A percentile compares a stretch with the other conserved stretches of the same genome.
Evolutionary conservation across 2,329 filamentous ascomycete genomes (phyloP).

Genomic region (Knufia petricola): DNA sequence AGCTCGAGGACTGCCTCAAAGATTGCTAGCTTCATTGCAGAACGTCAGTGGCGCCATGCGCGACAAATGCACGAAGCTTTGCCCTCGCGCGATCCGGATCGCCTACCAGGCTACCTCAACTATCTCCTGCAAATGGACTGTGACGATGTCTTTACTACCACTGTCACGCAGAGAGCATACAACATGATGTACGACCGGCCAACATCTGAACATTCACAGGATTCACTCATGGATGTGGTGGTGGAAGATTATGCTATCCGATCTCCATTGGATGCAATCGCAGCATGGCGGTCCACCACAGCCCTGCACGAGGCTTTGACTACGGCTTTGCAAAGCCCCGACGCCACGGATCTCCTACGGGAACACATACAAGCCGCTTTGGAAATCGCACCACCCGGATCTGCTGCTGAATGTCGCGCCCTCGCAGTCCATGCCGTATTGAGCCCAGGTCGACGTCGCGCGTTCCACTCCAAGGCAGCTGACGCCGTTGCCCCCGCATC

Average conservation of each 20-base stretch:
- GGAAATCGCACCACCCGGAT: constrained; percentile 66
- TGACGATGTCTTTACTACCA: constrained; percentile 68
- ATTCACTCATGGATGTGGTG: constrained; percentile 69
- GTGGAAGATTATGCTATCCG: constrained; percentile 77
- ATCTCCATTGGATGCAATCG: constrained; percentile 79
- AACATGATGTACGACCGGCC: constrained; percentile 82
- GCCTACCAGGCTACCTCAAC: constrained; percentile 66
- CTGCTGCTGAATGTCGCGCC: constrained; percentile 54
- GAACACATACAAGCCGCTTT: constrained; percentile 58
- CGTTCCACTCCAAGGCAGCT: constrained; percentile 28
- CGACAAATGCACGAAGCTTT: constrained; percentile 49
- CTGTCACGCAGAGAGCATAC: constrained; percentile 73
- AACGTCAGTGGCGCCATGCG: constrained; percentile 72
- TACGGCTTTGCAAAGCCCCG: constrained; percentile 45
- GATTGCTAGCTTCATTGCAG: constrained; percentile 63
- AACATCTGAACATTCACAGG: constrained; percentile 54
- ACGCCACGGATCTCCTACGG: constrained; percentile 37
- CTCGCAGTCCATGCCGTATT: constrained; percentile 51
- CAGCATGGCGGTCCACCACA: constrained; percentile 80
- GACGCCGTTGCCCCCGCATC: constrained; percentile 40
- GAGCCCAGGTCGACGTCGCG: constrained; percentile 37
- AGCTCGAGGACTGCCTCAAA: constrained; percentile 56
- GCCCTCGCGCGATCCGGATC: constrained; percentile 49
- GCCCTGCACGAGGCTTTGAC: constrained; percentile 61
- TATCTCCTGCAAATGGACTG: constrained; percentile 68